Base-by-base conservation (phyloP, 768 basidiomycete genomes). In the Lactifluus echinatus region DNA sequence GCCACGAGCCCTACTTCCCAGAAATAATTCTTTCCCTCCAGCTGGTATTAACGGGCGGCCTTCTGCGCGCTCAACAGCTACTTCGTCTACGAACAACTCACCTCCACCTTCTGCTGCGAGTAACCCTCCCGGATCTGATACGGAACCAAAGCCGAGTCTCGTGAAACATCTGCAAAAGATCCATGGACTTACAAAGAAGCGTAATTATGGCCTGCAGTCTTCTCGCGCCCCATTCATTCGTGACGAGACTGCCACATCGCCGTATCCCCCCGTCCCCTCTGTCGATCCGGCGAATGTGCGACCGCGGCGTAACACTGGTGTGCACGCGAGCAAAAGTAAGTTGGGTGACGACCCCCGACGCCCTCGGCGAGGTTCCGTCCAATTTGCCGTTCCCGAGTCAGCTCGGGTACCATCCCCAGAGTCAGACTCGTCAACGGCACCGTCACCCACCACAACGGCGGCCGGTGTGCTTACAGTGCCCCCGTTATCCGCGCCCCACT, bases 111-210 rank as follows among this genome's bases (percentile, higher is more conserved):
- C 46, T 15, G 45, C n/a, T 2, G 24, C 57, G 19, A 53, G 4
- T 8, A 36, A 42, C 33, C 31, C 42, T 23, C 7, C 55, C n/a
- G 37, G 43, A 7, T 29, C 60, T 10, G 60, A 52, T 15, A 19
- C 23, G 26, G 46, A 48, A 28, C 56, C 34, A 24, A 61, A 56
- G 21, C 60, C 53, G 24, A 34, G 60, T 40, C 56, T 63, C 15
- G 63, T 63, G 17, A 62, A 57, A 37, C 63, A 63, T 34, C 53
- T 63, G 4, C 63, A 63, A 24, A 63, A 52, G 50, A 17, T 62
- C 37, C 63, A 63, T 29, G 63, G 63, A 31, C 63, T 63, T 14
- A 63, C 63, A 10, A 63, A 63, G 39, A 61, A 62, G 53, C 63
- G 63, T 21, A 62, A 61, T 37, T 62, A 55, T 44, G 63, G 63